Conservation (phyloP, 2,329 filamentous ascomycete genomes). For the Akanthomyces uredinophilus region DNA sequence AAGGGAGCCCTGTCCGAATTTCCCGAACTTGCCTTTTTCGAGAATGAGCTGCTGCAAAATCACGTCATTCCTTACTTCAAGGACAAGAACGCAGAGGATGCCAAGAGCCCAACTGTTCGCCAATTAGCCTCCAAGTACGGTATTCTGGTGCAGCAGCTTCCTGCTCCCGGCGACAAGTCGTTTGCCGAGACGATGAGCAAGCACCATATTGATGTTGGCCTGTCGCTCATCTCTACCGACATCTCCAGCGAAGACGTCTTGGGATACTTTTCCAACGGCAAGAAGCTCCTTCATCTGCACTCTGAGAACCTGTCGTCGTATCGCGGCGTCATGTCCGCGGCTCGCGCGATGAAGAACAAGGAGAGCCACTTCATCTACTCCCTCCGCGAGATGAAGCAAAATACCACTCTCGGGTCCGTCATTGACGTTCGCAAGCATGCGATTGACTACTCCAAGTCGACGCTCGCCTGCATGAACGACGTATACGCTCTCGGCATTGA, state of each 20-base stretch:
- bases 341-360: slow-evolving; percentile 3
- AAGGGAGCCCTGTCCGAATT: background rate
- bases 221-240: background rate
- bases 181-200: background rate
- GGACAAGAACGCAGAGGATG: background rate
- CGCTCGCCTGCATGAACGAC: slow-evolving; percentile 1
- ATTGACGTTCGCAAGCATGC: slow-evolving; percentile 10
- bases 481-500: slow-evolving; percentile 3
- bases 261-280: slow-evolving; percentile 1
- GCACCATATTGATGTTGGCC: slow-evolving; percentile 10
- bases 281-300: background rate
- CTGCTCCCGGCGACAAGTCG: background rate
- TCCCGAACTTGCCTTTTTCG: slow-evolving; percentile 9
- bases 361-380: slow-evolving; percentile 10
- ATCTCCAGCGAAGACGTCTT: background rate
- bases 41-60: slow-evolving; percentile 6
- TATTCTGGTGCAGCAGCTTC: slow-evolving; percentile 10
- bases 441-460: slow-evolving; percentile 4
- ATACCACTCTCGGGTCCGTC: background rate
- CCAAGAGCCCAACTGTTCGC: background rate
- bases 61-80: slow-evolving; percentile 12
- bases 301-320: slow-evolving; percentile 5
- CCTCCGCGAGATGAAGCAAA: slow-evolving; percentile 1
- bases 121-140: slow-evolving; percentile 11
- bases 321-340: background rate